Conservation (phyloP, 352 stramenopile genomes). For the Phytophthora citrophthora region DNA sequence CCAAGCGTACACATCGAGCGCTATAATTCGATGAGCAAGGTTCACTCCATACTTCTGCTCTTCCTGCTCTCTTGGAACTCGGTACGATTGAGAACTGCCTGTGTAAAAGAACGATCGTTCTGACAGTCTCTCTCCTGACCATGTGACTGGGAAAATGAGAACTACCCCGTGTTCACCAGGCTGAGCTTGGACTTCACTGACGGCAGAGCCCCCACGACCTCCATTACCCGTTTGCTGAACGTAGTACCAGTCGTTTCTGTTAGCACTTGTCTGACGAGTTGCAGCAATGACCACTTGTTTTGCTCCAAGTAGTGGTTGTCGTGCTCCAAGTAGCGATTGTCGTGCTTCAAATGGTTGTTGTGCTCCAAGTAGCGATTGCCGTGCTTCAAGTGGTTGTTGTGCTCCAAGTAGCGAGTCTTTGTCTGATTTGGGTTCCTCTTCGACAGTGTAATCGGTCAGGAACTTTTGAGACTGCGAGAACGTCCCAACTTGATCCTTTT, state of each 20-base stretch:
- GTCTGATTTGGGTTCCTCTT: not conserved
- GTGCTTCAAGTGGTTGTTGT: not conserved
- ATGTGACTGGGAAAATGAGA: conserved; percentile 65
- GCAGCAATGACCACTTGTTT: conserved; percentile 36
- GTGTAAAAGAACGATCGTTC: conserved; percentile 61
- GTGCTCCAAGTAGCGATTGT: no score
- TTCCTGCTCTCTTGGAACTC: conserved; percentile 30
- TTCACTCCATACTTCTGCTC: conserved; percentile 5
- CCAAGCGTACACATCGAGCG: conserved; percentile 77
- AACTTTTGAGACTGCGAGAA: conserved; percentile 44
- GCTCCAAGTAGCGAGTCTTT: not conserved
- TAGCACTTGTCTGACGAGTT: conserved; percentile 39
- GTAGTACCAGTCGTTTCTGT: conserved; percentile 66
- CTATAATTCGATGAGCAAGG: conserved; percentile 48
- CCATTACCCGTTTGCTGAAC: conserved; percentile 59
- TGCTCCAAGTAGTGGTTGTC: not conserved
- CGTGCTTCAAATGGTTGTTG: no score
- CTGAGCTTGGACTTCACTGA: conserved; percentile 11
- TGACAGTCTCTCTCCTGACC: conserved; percentile 43
- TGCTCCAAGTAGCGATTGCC: no score
- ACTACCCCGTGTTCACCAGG: conserved; percentile 60
- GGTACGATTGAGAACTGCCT: conserved; percentile 31
- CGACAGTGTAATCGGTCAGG: conserved; percentile 38
- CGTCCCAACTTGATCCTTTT: conserved; percentile 20
- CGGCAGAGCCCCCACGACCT: conserved; percentile 33